These are phyloP conservation scores for Verticillium longisporum DNA, from an alignment of 2,329 filamentous ascomycete genomes.

Conservation along the genomic window DNA sequence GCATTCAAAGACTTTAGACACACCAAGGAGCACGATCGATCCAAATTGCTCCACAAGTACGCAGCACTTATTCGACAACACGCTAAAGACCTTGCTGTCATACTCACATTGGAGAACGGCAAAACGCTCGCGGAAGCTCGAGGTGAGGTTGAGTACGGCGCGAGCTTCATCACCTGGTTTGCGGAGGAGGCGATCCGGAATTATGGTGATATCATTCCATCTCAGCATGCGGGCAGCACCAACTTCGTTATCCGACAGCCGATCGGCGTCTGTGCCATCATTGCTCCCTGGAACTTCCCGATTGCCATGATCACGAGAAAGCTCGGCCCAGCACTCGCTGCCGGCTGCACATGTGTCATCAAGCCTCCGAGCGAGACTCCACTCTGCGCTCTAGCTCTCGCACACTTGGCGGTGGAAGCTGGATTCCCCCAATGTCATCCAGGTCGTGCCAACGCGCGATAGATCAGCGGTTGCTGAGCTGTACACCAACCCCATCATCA, in stretches of 20 bases:
- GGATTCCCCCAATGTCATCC: slow-evolving; percentile 60
- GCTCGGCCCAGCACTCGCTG: slow-evolving; percentile 49
- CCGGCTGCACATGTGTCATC: slow-evolving; percentile 63
- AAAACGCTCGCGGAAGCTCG: slow-evolving; percentile 57
- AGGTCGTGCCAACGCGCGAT: slow-evolving; percentile 20
- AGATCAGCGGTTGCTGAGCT: slow-evolving; percentile 11
- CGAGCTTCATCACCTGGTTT: slow-evolving; percentile 58
- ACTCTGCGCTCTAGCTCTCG: slow-evolving; percentile 59
- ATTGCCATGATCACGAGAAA: slow-evolving; percentile 42
- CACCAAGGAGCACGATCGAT: slow-evolving; percentile 2
- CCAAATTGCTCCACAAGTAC: neutral
- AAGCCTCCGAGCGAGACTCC: slow-evolving; percentile 68
- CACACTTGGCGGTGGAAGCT: slow-evolving; percentile 56
- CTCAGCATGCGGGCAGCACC: slow-evolving; percentile 44
- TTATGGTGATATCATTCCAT: slow-evolving; percentile 55
- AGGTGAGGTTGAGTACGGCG: slow-evolving; percentile 51
- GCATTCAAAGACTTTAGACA: neutral
- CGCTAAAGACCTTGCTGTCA: slow-evolving; percentile 27
- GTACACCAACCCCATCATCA: slow-evolving; percentile 34
- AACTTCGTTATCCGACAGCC: slow-evolving; percentile 60
- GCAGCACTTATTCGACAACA: neutral
- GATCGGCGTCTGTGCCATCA: slow-evolving; percentile 59
- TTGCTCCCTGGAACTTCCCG: slow-evolving; percentile 62
- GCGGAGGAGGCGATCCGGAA: slow-evolving; percentile 50
- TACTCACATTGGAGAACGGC: slow-evolving; percentile 66